phyloP scores from a whole-genome alignment of 2,329 filamentous ascomycete genomes.

The Microcyclospora tardicrescens region DNA sequence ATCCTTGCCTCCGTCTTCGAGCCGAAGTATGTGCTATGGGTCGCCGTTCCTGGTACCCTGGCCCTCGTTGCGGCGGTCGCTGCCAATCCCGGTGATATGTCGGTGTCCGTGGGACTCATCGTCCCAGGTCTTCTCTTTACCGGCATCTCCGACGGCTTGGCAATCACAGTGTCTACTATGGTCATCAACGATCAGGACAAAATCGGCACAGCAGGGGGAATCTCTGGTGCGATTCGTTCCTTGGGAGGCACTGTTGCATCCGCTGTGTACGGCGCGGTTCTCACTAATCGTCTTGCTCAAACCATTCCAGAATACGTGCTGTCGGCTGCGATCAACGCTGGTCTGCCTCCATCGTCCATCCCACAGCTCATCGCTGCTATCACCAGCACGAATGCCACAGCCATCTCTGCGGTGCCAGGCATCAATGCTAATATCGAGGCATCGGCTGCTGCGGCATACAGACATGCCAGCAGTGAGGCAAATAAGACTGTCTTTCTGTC shows the following conservation, averaged over 20 bases:
- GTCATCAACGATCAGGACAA: slow-evolving; percentile 1
- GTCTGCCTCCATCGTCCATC: background rate
- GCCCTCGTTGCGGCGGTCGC: too few relatives aligned
- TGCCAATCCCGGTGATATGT: too few relatives aligned
- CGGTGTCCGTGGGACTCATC: too few relatives aligned
- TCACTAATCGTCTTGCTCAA: background rate
- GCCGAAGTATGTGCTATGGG: too few relatives aligned
- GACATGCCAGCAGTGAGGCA: background rate
- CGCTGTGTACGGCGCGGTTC: background rate
- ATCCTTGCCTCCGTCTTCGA: too few relatives aligned
- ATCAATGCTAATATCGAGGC: background rate
- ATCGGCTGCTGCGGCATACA: background rate
- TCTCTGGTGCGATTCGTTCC: background rate
- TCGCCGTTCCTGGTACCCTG: too few relatives aligned
- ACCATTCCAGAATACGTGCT: background rate
- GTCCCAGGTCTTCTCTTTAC: slow-evolving; percentile 1
- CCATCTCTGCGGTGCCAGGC: background rate
- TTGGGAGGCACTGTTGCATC: background rate
- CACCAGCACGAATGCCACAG: background rate
- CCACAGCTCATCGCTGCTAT: background rate
- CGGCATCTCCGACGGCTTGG: background rate
- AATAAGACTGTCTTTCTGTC: background rate
- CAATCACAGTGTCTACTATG: background rate
- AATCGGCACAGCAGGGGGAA: background rate
- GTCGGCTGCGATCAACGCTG: background rate